A percentile compares a stretch with the other conserved stretches of the same genome.
Conservation (phyloP, 176 grass and related monocot genomes). For the Thinopyrum elongatum region DNA sequence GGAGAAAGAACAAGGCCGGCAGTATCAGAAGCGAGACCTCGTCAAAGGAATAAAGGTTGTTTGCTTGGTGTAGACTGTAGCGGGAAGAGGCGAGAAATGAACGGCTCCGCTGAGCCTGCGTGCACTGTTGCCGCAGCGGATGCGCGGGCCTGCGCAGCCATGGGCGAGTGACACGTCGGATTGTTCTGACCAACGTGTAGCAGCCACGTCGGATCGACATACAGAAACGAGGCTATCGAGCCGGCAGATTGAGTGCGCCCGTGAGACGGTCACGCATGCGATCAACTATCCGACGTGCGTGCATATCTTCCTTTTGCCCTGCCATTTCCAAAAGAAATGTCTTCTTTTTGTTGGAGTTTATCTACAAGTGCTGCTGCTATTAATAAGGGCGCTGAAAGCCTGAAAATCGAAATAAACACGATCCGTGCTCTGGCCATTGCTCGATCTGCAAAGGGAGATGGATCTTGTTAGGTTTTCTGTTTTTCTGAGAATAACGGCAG, state of each 20-base stretch:
- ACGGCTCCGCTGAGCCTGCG: not conserved
- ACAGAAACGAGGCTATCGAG: not conserved
- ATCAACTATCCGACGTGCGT: not conserved
- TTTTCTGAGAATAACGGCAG: not conserved
- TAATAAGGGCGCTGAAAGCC: not conserved
- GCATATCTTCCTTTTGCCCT: not conserved
- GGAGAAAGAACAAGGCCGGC: not conserved
- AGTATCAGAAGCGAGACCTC: not conserved
- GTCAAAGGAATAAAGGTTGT: not conserved
- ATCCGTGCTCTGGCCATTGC: not conserved
- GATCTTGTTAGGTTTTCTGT: slow-evolving; percentile 4
- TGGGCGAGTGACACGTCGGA: not conserved
- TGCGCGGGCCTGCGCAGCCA: not conserved
- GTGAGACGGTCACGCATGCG: not conserved
- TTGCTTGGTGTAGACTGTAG: not conserved
- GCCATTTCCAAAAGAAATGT: not conserved
- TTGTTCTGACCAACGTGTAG: not conserved
- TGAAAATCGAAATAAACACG: not conserved
- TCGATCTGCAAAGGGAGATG: not conserved
- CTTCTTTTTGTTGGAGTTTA: not conserved
- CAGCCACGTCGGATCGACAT: not conserved
- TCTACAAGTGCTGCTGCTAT: not conserved
- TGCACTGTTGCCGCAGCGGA: not conserved
- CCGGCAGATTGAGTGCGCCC: not conserved
- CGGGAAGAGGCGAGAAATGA: not conserved